Evolutionary conservation across 2,329 filamentous ascomycete genomes (phyloP), one percentile per base, ranked within the genome.

Genomic region (Aspergillus udagawae): DNA sequence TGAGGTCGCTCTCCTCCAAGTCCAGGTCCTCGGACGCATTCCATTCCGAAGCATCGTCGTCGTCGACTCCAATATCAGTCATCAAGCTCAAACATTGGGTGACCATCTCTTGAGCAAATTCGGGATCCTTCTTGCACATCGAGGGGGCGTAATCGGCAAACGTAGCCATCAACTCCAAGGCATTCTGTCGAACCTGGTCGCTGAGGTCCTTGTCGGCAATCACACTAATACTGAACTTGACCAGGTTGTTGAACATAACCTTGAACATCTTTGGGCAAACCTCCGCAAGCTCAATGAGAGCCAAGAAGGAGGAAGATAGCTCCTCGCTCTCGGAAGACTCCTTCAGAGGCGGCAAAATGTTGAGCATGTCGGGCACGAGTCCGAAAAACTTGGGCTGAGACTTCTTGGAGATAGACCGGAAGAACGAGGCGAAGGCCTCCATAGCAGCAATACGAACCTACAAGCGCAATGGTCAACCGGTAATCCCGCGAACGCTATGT

Each of bases 241-340:
- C 93, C 3, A 99, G 82, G 69, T 91, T 92, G 70, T 89, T 88
- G 79, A 99, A 99, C n/a, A 96, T 82, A 21, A 83, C 84, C 77
- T 94, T 96, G 80, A 99, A 99, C 92, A 97, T 97, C 77, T 94
- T 95, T 23, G 93, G 92, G 23, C 91, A 89, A n/a, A 89, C 84
- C 75, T 97, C 94, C 42, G 94, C 94, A 55, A 99, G 83, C 63
- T 97, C 94, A 67, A 99, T 97, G 50, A 99, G 83, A 25, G 93
- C 89, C 55, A 97, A 81, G 45, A 99, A 86, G 23, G 92, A 92
- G 71, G 92, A 92, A 64, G 91, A 93, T 17, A 99, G 85, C 63
- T 96, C 88, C 14, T 97, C 93, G 12, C 91, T 94, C 70, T 99
- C 91, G 63, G 89, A 86, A 2, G 89, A 86, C 64, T 97, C 91